Evolutionary conservation across 352 stramenopile genomes (phyloP).

Genomic region (Globisporangium parvum): DNA sequence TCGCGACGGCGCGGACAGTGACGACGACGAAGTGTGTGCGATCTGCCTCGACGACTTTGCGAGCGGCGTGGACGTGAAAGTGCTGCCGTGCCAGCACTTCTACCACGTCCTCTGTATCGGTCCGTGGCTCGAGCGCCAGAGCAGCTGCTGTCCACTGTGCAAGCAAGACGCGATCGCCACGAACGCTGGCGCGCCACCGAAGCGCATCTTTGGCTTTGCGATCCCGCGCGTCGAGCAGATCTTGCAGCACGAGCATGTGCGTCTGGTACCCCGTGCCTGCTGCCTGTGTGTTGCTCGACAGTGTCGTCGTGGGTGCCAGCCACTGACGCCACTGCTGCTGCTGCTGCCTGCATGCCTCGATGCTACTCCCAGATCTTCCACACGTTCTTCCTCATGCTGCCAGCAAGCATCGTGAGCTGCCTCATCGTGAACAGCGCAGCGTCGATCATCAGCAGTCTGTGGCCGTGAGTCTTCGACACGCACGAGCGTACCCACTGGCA

Average conservation of each 20-base stretch:
- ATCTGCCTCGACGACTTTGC: constrained; percentile 80
- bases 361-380: constrained; percentile 67
- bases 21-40: constrained; percentile 29
- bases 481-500: background rate
- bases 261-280: background rate
- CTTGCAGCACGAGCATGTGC: constrained; percentile 71
- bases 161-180: constrained; percentile 74
- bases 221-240: constrained; percentile 59
- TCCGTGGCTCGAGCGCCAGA: constrained; percentile 75
- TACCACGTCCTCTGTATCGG: constrained; percentile 86
- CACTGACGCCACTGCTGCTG: background rate
- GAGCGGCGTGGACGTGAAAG: constrained; percentile 49
- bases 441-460: constrained; percentile 70
- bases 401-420: constrained; percentile 74
- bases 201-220: constrained; percentile 59
- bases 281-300: no score
- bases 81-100: constrained; percentile 82
- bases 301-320: no score
- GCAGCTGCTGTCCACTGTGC: constrained; percentile 75
- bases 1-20: background rate
- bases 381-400: constrained; percentile 77
- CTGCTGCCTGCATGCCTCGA: constrained; percentile 1
- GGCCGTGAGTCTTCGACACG: constrained; percentile 46
- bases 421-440: constrained; percentile 69
- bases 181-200: constrained; percentile 36